These are phyloP conservation scores for Neurospora sp. DNA, from an alignment of 495 filamentous ascomycete genomes.

Conservation along the genomic window DNA sequence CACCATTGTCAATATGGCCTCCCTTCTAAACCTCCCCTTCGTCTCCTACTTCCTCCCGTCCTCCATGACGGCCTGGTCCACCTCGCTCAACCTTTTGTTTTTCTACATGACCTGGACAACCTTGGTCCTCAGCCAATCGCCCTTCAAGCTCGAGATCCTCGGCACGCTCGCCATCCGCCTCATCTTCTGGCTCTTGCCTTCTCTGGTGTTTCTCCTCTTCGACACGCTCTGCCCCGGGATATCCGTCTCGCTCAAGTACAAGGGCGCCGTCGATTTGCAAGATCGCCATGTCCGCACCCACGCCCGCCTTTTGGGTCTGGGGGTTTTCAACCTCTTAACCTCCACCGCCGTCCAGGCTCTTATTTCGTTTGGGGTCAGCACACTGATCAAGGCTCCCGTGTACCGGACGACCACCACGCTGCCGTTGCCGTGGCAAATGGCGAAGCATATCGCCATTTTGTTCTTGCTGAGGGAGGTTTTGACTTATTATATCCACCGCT, in stretches of 20 bases:
- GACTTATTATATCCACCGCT: conserved; percentile 66
- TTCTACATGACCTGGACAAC: conserved; percentile 89
- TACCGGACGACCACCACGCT: conserved; percentile 21
- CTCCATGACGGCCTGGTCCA: conserved; percentile 53
- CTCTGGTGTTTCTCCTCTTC: conserved; percentile 61
- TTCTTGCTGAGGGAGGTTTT: conserved; percentile 45
- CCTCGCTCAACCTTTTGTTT: conserved; percentile 75
- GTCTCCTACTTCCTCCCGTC: conserved; percentile 52
- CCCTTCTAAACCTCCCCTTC: conserved; percentile 61
- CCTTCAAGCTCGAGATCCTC: conserved; percentile 65
- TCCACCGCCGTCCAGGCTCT: conserved; percentile 44
- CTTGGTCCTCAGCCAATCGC: conserved; percentile 64
- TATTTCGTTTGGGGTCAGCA: conserved; percentile 28
- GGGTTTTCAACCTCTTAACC: conserved; percentile 57
- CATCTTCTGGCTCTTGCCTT: conserved; percentile 64
- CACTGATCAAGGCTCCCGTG: conserved; percentile 10
- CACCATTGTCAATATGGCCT: conserved; percentile 37
- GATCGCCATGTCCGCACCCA: conserved; percentile 35
- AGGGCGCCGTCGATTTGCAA: conserved; percentile 54
- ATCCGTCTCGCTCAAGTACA: conserved; percentile 56
- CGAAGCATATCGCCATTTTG: conserved; percentile 55
- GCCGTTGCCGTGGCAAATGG: conserved; percentile 42
- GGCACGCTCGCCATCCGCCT: conserved; percentile 58
- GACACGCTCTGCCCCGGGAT: conserved; percentile 60
- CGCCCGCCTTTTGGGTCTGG: conserved; percentile 38